phyloP scores from a whole-genome alignment of 2,329 filamentous ascomycete genomes.

The Cordyceps militaris region DNA sequence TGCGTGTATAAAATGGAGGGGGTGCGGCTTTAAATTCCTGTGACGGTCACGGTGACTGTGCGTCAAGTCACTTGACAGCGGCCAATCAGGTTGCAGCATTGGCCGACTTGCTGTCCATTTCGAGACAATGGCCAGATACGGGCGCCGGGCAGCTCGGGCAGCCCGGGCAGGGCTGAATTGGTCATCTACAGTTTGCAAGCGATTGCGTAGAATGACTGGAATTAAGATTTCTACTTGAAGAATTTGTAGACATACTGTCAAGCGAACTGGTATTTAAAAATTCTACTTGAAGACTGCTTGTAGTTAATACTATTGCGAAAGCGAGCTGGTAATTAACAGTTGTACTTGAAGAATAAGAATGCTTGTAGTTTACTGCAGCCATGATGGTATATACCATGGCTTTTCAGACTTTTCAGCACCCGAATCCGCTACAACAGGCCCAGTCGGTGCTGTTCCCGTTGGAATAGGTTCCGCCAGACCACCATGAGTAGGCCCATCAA shows the following conservation, averaged over 20 bases:
- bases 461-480: too few species aligned
- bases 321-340: too few species aligned
- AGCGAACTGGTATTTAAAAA: too few species aligned
- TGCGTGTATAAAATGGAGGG: background rate
- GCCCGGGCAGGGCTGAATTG: too few species aligned
- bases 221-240: too few species aligned
- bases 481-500: background rate
- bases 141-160: too few species aligned
- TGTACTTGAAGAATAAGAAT: too few species aligned
- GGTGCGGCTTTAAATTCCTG: background rate
- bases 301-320: too few species aligned
- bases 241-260: too few species aligned
- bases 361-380: background rate
- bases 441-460: background rate
- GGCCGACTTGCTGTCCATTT: background rate
- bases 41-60: conserved; percentile 10
- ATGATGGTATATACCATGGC: conserved; percentile 8
- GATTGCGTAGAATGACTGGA: too few species aligned
- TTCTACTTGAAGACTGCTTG: too few species aligned
- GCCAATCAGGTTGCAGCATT: background rate
- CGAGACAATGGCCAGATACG: background rate
- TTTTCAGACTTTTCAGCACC: background rate
- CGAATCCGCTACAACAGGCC: background rate
- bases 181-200: too few species aligned
- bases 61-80: background rate